Evolutionary conservation across 495 filamentous ascomycete species (phyloP), one percentile per base, ranked within the genome.

Genomic region (Talaromyces borbonicus): DNA sequence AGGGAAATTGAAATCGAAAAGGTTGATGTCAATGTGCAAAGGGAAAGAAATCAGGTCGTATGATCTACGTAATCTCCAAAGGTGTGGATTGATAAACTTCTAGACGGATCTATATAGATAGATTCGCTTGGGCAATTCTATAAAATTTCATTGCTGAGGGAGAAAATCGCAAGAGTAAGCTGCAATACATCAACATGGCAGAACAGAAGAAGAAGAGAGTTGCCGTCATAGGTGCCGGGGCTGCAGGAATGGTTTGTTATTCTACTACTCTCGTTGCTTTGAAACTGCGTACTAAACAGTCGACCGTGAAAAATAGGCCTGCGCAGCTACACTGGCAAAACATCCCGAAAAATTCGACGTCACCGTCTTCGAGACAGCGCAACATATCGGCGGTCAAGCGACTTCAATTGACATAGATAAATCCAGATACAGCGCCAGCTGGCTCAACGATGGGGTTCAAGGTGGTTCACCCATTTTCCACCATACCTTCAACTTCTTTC

Each of bases 391-490:
- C n/a, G 85, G 87, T 0, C 86, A 93, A 57, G 86, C 86, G 1
- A 85, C 81, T 30, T 87, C 85, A 3, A 86, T 90, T 37, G 58
- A 80, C 2, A 55, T 93, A 6, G 80, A 90, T 58, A 72, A 81
- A 49, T 55, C 71, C 11, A 75, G 74, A 47, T 69, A 83, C 54
- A 83, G 84, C 2, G 78, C 84, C 1, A 71, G 71, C 23, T 90
- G 84, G 86, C 71, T 89, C 52, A 93, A 93, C 53, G 77, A 93
- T 50, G 87, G 86, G 9, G 87, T 93, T 1, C 86, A 93, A 54
- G 85, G 87, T 2, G 87, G 85, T 3, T 85, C 82, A 15, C 67
- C 69, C 8, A 84, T 84, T 45, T 93, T 90, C 67, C 80, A 85
- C 53, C 85, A 90, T 55, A 90, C 85, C 5, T 74, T 88, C 59